These are phyloP conservation scores for Aspergillus pseudoglaucus DNA, from an alignment of 2,329 filamentous ascomycete species.

Conservation along the genomic window DNA sequence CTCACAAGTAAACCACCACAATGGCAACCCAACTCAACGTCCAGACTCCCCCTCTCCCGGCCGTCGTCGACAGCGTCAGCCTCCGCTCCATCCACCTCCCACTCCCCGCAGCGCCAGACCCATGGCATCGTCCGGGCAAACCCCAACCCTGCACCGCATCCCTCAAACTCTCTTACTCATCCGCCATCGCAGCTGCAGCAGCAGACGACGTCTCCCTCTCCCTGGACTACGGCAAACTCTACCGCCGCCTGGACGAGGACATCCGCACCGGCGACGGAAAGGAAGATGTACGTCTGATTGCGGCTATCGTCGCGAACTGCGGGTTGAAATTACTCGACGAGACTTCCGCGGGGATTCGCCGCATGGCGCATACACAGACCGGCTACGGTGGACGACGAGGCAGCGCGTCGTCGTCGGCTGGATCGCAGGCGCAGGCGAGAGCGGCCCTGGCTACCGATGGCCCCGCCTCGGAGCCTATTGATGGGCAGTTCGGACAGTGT, in stretches of 20 bases:
- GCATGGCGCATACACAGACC: conserved; percentile 25
- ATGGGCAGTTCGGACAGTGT: conserved; percentile 26
- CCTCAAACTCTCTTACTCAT: conserved; percentile 38
- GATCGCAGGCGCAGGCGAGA: conserved; percentile 5
- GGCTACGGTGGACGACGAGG: conserved; percentile 18
- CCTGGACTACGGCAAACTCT: conserved; percentile 44
- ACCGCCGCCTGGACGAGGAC: conserved; percentile 34
- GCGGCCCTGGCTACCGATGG: conserved; percentile 2
- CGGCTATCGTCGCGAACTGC: conserved; percentile 28
- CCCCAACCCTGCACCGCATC: conserved; percentile 40
- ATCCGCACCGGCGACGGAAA: conserved; percentile 20
- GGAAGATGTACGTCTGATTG: conserved; percentile 30
- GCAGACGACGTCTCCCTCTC: conserved; percentile 41
- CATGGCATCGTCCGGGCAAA: conserved; percentile 41
- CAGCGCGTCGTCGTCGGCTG: conserved; percentile 9
- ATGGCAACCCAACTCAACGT: conserved; percentile 14
- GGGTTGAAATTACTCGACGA: conserved; percentile 30
- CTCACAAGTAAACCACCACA: too few species aligned
- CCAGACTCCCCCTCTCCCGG: conserved; percentile 25
- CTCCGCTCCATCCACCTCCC: conserved; percentile 40
- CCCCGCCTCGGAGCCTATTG: conserved; percentile 14
- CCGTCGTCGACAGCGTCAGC: conserved; percentile 32
- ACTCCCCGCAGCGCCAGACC: conserved; percentile 38
- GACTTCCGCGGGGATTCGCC: conserved; percentile 28
- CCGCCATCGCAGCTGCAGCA: conserved; percentile 34